phyloP scores from a whole-genome alignment of 495 filamentous ascomycete genomes.

The Paragyromitra xinjiangensis region DNA sequence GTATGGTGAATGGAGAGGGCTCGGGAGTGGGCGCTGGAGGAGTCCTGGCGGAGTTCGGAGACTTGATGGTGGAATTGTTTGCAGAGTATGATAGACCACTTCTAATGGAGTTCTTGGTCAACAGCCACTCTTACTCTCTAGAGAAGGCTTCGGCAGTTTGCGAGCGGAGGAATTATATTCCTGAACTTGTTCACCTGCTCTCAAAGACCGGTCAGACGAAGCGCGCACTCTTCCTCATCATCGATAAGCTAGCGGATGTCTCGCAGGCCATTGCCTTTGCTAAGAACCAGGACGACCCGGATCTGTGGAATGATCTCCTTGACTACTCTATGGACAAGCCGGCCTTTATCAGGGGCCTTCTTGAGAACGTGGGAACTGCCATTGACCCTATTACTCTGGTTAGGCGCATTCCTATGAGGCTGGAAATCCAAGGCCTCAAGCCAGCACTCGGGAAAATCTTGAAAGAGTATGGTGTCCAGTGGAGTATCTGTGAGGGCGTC shows the following conservation, averaged over 20 bases:
- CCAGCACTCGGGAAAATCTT: conserved; percentile 86
- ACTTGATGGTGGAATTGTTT: conserved; percentile 84
- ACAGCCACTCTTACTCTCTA: conserved; percentile 82
- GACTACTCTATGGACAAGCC: conserved; percentile 97
- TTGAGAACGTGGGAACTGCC: conserved; percentile 91
- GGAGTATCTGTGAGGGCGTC: conserved; percentile 87
- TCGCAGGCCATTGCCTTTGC: conserved; percentile 91
- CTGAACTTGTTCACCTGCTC: conserved; percentile 90
- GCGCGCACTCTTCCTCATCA: conserved; percentile 86
- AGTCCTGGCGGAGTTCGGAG: conserved; percentile 81
- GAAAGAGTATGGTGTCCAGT: conserved; percentile 91
- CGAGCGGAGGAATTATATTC: conserved; percentile 77
- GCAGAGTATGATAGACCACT: conserved; percentile 80
- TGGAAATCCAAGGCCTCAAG: conserved; percentile 87
- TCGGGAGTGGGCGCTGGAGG: conserved; percentile 58
- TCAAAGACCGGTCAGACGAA: conserved; percentile 95
- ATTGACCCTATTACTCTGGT: conserved; percentile 91
- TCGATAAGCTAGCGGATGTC: conserved; percentile 85
- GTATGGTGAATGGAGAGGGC: conserved; percentile 65
- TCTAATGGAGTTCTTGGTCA: conserved; percentile 85
- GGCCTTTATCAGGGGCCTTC: conserved; percentile 86
- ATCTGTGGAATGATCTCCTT: conserved; percentile 93
- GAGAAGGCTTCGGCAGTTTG: conserved; percentile 82
- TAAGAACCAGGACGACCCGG: conserved; percentile 86
- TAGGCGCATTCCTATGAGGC: conserved; percentile 84